Evolutionary conservation across 1,284 basidiomycete genomes (phyloP), one percentile per base, ranked within the genome.

Genomic region (Vanrija humicola): DNA sequence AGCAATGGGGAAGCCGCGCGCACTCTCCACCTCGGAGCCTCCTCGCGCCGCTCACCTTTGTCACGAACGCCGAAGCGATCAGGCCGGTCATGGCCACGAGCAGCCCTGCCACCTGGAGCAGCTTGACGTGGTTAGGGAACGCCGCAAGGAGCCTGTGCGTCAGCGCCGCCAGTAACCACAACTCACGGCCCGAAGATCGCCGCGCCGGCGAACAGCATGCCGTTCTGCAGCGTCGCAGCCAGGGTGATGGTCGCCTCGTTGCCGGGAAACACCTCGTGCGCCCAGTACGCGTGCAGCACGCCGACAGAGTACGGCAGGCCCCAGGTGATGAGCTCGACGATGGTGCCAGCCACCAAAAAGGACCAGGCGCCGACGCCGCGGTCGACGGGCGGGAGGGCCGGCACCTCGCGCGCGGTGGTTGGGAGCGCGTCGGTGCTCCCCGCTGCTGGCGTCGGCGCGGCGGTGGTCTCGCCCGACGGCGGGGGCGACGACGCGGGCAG

Each of bases 261-360:
- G 14, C 25, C 44, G 2, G 68, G 64, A 52, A 77, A 76, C 39
- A 74, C 61, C 18, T 55, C 56, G 39, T 66, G 74, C 5, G 69
- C 69, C 67, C 74, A 73, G 54, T 73, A 76, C 34, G 62, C 63
- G 55, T 72, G 68, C 43, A 75, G 63, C 19, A 75, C 64, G 58
- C 72, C 72, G 42, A 73, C 65, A 28, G 65, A 64, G 52, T 68
- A 76, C n/a, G 71, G 68, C 25, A 76, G 47, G 2, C 75, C 75
- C 68, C 72, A 77, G 7, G 73, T 65, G 10, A 72, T 51, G 6
- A 62, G 55, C 58, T 77, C 75, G n/a, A 70, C 63, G 5, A 63
- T 48, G 5, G 73, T 73, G 0, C 71, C 73, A 1, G 61, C 72
- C 1, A 65, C 48, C 3, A 76, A 62, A 56, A 75, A 77, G 0